These are phyloP conservation scores for Verticillium isaacii DNA, from an alignment of 2,329 filamentous ascomycete species.

Conservation along the genomic window DNA sequence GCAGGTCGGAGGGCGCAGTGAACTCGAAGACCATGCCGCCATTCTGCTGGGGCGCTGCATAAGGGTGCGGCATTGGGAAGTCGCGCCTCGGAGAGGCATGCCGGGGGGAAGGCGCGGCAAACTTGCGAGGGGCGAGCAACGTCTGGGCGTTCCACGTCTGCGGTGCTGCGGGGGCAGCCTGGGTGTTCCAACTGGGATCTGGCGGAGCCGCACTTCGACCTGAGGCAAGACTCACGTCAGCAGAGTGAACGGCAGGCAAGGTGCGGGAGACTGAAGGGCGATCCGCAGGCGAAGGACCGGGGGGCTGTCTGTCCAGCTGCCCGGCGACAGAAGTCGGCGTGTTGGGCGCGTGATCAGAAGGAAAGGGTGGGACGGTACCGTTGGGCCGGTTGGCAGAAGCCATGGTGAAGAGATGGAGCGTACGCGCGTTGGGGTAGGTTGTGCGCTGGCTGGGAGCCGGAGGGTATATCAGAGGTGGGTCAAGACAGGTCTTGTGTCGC, in stretches of 20 bases:
- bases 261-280: background rate
- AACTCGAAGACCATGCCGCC: conserved; percentile 38
- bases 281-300: background rate
- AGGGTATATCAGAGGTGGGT: background rate
- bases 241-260: background rate
- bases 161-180: conserved; percentile 1
- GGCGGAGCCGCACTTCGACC: conserved; percentile 7
- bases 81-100: conserved; percentile 1
- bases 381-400: conserved; percentile 12
- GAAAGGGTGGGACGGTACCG: conserved; percentile 5
- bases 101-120: conserved; percentile 3
- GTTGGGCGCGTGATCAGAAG: background rate
- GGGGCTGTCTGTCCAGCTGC: background rate
- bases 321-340: background rate
- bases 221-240: conserved; percentile 4
- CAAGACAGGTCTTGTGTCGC: background rate
- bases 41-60: conserved; percentile 18
- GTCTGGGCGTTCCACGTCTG: conserved; percentile 10
- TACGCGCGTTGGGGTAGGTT: background rate
- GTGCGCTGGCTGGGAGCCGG: background rate
- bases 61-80: conserved; percentile 4
- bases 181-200: conserved; percentile 3
- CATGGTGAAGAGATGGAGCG: conserved; percentile 2
- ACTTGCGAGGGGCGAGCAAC: conserved; percentile 9
- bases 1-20: conserved; percentile 26